Evolutionary conservation across 768 basidiomycete species (phyloP).

Genomic region (Chlorophyllum brunneum): DNA sequence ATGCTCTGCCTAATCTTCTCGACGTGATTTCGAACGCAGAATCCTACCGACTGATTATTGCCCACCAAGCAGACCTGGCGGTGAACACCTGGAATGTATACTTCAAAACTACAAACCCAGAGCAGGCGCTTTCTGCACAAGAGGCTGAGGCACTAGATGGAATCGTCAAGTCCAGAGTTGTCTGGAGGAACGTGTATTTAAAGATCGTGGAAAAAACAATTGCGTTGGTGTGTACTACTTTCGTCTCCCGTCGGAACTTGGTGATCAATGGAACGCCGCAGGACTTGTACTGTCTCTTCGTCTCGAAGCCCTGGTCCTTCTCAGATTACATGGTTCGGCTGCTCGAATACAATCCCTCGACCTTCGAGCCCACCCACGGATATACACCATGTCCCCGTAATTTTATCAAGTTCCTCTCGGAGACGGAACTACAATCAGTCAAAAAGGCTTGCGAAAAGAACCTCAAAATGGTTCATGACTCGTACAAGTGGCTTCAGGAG

Average conservation of each 20-base stretch:
- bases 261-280: background rate
- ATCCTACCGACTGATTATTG: slow-evolving; percentile 12
- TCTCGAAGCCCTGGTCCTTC: slow-evolving; percentile 19
- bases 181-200: slow-evolving; percentile 7
- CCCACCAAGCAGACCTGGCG: slow-evolving; percentile 8
- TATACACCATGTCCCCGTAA: slow-evolving; percentile 19
- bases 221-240: background rate
- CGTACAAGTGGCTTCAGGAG: slow-evolving; percentile 10
- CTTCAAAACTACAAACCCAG: background rate
- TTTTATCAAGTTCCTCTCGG: slow-evolving; percentile 25
- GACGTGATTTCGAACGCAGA: slow-evolving; percentile 13
- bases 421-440: slow-evolving; percentile 19
- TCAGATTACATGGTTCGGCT: slow-evolving; percentile 33
- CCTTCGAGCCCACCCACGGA: background rate
- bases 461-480: background rate
- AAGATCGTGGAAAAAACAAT: slow-evolving; percentile 10
- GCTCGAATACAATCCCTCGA: slow-evolving; percentile 37
- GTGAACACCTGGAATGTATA: slow-evolving; percentile 2
- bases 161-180: background rate
- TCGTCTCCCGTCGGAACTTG: background rate
- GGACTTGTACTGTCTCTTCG: slow-evolving; percentile 6
- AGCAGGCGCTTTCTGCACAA: background rate
- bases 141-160: background rate
- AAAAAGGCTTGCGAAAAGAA: slow-evolving; percentile 12
- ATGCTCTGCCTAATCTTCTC: slow-evolving; percentile 14